Evolutionary conservation across 306 rosid genomes (phyloP).

Genomic region (Fagus crenata): DNA sequence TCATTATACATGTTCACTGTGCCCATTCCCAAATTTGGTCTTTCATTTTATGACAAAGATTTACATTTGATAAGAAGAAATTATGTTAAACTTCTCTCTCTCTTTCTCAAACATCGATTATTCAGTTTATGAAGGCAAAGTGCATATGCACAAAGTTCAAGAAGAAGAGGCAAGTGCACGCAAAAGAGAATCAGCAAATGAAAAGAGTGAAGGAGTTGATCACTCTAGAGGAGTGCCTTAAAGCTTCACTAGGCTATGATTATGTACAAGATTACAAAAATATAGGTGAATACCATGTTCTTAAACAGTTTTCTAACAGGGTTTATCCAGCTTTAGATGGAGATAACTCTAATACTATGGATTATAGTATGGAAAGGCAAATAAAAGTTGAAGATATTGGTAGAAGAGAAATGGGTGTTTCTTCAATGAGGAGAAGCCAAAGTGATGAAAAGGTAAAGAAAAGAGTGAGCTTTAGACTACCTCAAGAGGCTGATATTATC

Average conservation of each 20-base stretch:
- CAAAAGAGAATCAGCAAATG: slow-evolving; percentile 20
- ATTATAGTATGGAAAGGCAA: slow-evolving; percentile 30
- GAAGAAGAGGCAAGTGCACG: neutral
- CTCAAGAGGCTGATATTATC: slow-evolving; percentile 51
- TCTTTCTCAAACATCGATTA: neutral
- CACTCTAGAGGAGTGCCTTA: slow-evolving; percentile 40
- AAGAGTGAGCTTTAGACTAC: slow-evolving; percentile 46
- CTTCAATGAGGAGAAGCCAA: slow-evolving; percentile 26
- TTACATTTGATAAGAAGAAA: neutral
- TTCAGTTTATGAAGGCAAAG: slow-evolving; percentile 31
- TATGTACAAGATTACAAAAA: slow-evolving; percentile 1
- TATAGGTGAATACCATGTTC: slow-evolving; percentile 11
- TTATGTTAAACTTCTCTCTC: no score
- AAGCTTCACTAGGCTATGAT: slow-evolving; percentile 23
- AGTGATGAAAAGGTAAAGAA: slow-evolving; percentile 39
- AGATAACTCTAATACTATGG: neutral
- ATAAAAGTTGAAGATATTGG: slow-evolving; percentile 31
- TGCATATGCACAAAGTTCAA: slow-evolving; percentile 30
- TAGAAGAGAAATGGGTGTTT: slow-evolving; percentile 31
- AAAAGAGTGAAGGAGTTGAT: slow-evolving; percentile 12
- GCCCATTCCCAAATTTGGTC: neutral
- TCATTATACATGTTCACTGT: slow-evolving; percentile 14
- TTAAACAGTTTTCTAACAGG: slow-evolving; percentile 17
- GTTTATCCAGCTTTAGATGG: slow-evolving; percentile 28
- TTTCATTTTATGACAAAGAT: slow-evolving; percentile 1